Conservation (phyloP, 1,284 basidiomycete species). For the Ganoderma boninense region DNA sequence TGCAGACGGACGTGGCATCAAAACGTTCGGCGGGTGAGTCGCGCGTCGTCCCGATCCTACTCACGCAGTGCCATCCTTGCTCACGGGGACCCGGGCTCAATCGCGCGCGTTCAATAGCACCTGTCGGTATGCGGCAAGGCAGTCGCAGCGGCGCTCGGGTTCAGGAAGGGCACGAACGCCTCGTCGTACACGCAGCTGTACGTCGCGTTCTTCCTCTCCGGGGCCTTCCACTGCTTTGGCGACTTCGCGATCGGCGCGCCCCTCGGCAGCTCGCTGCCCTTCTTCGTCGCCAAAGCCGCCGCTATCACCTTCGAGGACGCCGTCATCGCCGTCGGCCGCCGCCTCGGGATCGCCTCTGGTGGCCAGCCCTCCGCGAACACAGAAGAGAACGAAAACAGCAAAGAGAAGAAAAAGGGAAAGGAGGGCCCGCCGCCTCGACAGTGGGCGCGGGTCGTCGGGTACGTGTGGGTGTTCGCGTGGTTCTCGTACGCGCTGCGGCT, state of each 20-base stretch:
- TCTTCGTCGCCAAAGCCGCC: constrained; percentile 24
- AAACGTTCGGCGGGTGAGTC: constrained; percentile 27
- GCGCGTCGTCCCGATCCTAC: too few relatives aligned
- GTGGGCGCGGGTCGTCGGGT: background rate
- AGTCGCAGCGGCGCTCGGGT: background rate
- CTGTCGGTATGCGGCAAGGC: constrained; percentile 10
- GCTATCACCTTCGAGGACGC: constrained; percentile 27
- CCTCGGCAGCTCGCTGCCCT: constrained; percentile 8
- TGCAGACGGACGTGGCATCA: constrained; percentile 45
- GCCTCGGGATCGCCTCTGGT: constrained; percentile 2
- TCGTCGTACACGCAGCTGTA: constrained; percentile 25
- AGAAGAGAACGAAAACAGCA: background rate
- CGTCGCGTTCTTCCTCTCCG: constrained; percentile 26
- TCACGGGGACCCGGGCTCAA: constrained; percentile 8
- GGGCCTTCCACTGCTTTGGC: constrained; percentile 22
- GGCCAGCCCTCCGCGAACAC: background rate
- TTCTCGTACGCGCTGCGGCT: constrained; percentile 13
- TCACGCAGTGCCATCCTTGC: background rate
- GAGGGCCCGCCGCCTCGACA: constrained; percentile 16
- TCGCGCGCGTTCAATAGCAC: constrained; percentile 15
- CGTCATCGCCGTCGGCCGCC: constrained; percentile 16
- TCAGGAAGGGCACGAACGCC: background rate
- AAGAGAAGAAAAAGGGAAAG: background rate
- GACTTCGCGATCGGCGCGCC: constrained; percentile 25
- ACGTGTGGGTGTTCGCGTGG: constrained; percentile 30